Evolutionary conservation across 306 rosid species (phyloP), one percentile per base, ranked within the genome.

Genomic region (Cucurbita moschata): DNA sequence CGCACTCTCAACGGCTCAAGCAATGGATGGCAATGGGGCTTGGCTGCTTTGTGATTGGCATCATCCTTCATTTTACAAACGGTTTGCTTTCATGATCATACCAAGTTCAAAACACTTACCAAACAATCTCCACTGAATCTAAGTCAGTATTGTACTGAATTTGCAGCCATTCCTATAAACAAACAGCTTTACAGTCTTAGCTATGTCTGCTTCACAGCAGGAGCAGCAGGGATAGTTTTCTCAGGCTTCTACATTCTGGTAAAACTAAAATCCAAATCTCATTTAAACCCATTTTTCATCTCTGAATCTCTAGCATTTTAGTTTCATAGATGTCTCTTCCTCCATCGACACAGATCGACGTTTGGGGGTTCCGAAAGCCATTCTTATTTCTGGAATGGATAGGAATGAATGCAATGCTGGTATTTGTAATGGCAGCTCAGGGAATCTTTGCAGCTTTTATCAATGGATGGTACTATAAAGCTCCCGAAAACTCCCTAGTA

Each of bases 401-500:
- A 30, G 97, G 97, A 78, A 88, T 86, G 96, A 92, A 92, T 75
- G 96, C 96, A 10, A 89, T 92, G 98, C 87, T 89, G 19, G 96
- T 92, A 75, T 92, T 80, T 82, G 95, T 89, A 77, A 74, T 92
- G 92, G 96, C 95, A 54, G 98, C 96, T 14, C 80, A 92, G 38
- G 96, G 95, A 6, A 92, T 92, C 64, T 89, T 92, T 13, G 98
- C 96, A 23, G 96, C 95, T 58, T 92, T 92, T 72, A 83, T 92
- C 30, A 92, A 92, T 77, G 98, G 95, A 19, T 89, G 96, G 98
- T 92, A 77, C 70, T 89, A 89, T 77, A 77, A 79, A 72, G 54
- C 77, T 63, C 80, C 85, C 75, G 65, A 78, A 4, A 84, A 81
- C 11, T 43, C 86, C 11, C 77, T 92, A 6, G 96, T 89, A 84